Base-by-base conservation (phyloP, 805 yeast genomes). In the Kazachstania martiniae region DNA sequence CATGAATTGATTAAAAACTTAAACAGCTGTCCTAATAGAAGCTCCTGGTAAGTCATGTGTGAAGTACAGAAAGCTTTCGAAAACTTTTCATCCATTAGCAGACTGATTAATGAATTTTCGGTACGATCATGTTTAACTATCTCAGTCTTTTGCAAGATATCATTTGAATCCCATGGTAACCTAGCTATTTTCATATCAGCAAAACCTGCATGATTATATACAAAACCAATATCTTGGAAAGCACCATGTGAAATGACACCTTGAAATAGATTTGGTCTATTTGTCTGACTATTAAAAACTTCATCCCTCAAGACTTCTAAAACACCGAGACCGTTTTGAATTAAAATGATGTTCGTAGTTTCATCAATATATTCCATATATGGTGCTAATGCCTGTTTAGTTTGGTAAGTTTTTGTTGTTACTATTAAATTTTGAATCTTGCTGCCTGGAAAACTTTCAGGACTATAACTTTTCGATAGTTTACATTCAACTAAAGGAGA, bases 261-360 rank as follows among this genome's bases (percentile, higher is more conserved):
- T 47, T 75, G 81, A 46, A 66, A 76, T 9, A 87, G 44, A 6
- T 60, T 62, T 3, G 96, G 95, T 29, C 51, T 42, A 33, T 74
- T 55, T 0, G 37, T 27, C 0, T 44, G 43, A 1, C 56, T 46
- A 1, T 78, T 74, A 79, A 91, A 82, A 4, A 74, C 57, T 15
- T 58, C 49, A 3, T 62, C 58, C 12, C 62, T 58, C 21, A 86
- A 49, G 26, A 66, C 63, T 8, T 80, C 81, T 5, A 71, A 61
- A 15, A 81, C 76, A 8, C 97, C 97, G 64, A 86, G 66, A 1
- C 98, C 98, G 53, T 91, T 91, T 44, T 91, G 97, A 5, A 89
- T 56, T 15, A 91, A 56, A 24, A 89, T 47, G 9, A 87, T 58
- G 38, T 74, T 78, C 2, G 94, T 72, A 3, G 63, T 50, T 2